These are phyloP conservation scores for Termitomyces eurrhizus DNA, from an alignment of 768 basidiomycete species.

Conservation along the genomic window DNA sequence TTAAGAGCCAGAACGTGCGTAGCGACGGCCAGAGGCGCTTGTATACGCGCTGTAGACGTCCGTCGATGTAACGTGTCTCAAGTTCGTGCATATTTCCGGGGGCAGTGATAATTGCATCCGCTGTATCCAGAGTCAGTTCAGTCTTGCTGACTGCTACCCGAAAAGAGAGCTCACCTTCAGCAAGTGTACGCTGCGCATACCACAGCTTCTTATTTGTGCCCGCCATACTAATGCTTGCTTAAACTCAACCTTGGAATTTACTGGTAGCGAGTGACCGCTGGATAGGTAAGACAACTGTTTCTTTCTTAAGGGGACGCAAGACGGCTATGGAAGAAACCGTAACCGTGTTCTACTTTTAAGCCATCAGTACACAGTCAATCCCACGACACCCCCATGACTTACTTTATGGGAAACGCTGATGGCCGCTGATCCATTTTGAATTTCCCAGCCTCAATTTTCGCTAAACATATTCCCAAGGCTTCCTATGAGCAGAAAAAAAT, in stretches of 20 bases:
- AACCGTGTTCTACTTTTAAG: background rate
- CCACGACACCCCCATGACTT: background rate
- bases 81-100: conserved; percentile 39
- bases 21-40: conserved; percentile 48
- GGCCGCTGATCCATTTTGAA: background rate
- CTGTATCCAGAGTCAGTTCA: conserved; percentile 15
- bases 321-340: background rate
- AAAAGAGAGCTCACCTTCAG: conserved; percentile 4
- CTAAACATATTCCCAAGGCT: background rate
- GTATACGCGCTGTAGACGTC: conserved; percentile 43
- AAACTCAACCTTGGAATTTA: background rate
- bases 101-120: conserved; percentile 31
- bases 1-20: conserved; percentile 44
- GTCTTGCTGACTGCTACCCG: background rate
- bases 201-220: conserved; percentile 2
- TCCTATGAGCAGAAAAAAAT: background rate
- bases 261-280: background rate
- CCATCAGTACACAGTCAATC: background rate
- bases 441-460: background rate
- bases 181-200: conserved; percentile 13
- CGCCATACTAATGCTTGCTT: conserved; percentile 1
- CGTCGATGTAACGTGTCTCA: conserved; percentile 40
- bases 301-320: background rate
- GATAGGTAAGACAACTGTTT: background rate
- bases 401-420: background rate